These are phyloP conservation scores for Ceriops decandra DNA, from an alignment of 345 rosid species.

Conservation along the genomic window DNA sequence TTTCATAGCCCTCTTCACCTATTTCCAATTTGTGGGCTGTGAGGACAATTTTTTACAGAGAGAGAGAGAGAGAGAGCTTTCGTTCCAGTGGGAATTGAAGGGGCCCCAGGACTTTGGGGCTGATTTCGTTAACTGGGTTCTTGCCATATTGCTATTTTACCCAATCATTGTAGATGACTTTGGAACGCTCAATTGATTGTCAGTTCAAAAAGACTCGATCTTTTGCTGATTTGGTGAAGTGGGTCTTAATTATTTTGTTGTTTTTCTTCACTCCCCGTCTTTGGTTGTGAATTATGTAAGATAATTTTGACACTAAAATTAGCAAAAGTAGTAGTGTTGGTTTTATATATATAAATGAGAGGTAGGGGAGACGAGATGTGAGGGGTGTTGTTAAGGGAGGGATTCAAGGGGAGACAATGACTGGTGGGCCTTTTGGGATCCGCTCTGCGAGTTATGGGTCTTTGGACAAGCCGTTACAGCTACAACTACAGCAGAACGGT, in stretches of 20 bases:
- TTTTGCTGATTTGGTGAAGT: constrained; percentile 12
- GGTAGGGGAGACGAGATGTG: constrained; percentile 20
- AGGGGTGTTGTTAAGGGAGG: constrained; percentile 10
- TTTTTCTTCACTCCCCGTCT: not conserved
- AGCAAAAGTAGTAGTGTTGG: not conserved
- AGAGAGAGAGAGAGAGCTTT: not conserved
- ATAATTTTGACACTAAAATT: not conserved
- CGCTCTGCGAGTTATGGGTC: constrained; percentile 87
- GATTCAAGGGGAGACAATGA: constrained; percentile 44
- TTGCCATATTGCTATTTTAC: not conserved
- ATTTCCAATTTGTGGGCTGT: not conserved
- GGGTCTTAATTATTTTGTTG: not conserved
- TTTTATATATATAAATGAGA: not conserved
- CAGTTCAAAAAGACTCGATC: not conserved
- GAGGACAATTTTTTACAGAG: not conserved
- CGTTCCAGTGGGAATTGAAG: constrained; percentile 1
- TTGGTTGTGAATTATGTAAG: not conserved
- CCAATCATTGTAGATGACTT: not conserved
- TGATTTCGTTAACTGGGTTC: constrained; percentile 14
- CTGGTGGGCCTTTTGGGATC: constrained; percentile 64
- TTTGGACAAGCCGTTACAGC: constrained; percentile 62
- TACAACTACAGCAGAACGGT: constrained; percentile 21
- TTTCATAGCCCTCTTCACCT: not conserved
- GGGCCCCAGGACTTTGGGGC: constrained; percentile 17
- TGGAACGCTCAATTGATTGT: not conserved